These are phyloP conservation scores for Penicillium sp. DNA, from an alignment of 2,329 filamentous ascomycete genomes.

Conservation along the genomic window DNA sequence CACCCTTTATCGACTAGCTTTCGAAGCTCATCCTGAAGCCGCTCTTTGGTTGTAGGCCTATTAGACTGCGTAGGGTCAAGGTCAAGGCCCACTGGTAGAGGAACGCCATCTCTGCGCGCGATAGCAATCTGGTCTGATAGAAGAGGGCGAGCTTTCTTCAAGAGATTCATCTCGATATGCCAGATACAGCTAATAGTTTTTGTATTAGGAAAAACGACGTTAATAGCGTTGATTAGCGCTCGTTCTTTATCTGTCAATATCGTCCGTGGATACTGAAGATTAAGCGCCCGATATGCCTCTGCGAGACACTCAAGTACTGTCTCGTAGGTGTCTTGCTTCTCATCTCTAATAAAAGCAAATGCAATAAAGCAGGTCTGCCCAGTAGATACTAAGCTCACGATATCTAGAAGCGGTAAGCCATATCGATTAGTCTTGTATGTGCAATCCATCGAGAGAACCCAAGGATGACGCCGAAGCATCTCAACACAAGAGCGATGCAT, in stretches of 20 bases:
- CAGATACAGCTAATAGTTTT: not conserved
- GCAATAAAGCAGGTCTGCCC: not conserved
- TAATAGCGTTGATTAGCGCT: not conserved
- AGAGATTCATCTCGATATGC: not conserved
- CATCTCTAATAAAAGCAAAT: not conserved
- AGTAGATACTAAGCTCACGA: not conserved
- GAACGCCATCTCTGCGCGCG: not conserved
- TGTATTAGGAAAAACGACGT: not conserved
- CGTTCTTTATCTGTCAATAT: not conserved
- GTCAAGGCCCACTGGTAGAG: not conserved
- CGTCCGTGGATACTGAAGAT: not conserved
- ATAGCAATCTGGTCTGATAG: not conserved
- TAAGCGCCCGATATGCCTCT: not conserved
- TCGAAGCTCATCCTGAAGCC: too few species aligned
- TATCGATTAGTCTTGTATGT: not conserved
- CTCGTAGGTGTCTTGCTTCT: not conserved
- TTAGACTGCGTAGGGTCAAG: not conserved
- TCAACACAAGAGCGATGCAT: not conserved
- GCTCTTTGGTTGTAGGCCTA: too few species aligned
- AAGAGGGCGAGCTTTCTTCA: not conserved
- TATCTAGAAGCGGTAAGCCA: not conserved
- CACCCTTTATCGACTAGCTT: too few species aligned
- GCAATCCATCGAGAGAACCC: not conserved
- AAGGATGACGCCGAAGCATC: not conserved
- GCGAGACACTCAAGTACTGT: not conserved